Evolutionary conservation across 306 rosid genomes (phyloP).

Genomic region (Quercus dentata): DNA sequence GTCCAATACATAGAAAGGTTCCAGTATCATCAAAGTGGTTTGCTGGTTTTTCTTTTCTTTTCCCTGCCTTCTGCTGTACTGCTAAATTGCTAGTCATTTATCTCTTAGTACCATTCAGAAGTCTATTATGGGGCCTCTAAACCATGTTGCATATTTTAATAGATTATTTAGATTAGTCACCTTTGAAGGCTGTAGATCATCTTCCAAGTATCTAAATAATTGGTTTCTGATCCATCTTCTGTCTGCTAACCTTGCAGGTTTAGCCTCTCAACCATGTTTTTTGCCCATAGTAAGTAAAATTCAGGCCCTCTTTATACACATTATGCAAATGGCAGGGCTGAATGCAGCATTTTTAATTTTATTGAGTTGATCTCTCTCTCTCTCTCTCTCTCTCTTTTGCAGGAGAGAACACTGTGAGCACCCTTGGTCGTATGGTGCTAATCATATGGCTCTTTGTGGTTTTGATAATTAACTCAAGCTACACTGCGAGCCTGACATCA

Average conservation of each 20-base stretch:
- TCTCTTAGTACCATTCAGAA: neutral
- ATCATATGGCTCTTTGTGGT: constrained; percentile 95
- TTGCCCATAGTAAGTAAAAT: constrained; percentile 83
- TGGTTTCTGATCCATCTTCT: constrained; percentile 23
- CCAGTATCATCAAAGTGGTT: neutral
- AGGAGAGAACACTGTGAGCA: constrained; percentile 94
- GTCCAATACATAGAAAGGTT: neutral
- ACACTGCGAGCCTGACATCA: constrained; percentile 98
- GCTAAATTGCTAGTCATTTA: neutral
- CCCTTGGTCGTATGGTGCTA: constrained; percentile 81
- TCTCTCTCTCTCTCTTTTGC: constrained; percentile 30
- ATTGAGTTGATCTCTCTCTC: constrained; percentile 10
- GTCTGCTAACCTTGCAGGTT: constrained; percentile 73
- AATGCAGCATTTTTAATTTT: constrained; percentile 6
- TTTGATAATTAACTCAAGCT: constrained; percentile 90
- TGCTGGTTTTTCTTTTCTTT: neutral
- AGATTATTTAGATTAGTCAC: neutral
- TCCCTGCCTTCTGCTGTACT: neutral
- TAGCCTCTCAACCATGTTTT: constrained; percentile 90
- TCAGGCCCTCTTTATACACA: constrained; percentile 1
- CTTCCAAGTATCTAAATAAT: neutral
- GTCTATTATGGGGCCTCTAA: neutral
- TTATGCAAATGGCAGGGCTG: constrained; percentile 20
- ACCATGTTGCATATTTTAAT: neutral
- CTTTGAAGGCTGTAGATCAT: neutral